These are phyloP conservation scores for Lentithecium fluviatile DNA, from an alignment of 495 filamentous ascomycete genomes.

Conservation along the genomic window DNA sequence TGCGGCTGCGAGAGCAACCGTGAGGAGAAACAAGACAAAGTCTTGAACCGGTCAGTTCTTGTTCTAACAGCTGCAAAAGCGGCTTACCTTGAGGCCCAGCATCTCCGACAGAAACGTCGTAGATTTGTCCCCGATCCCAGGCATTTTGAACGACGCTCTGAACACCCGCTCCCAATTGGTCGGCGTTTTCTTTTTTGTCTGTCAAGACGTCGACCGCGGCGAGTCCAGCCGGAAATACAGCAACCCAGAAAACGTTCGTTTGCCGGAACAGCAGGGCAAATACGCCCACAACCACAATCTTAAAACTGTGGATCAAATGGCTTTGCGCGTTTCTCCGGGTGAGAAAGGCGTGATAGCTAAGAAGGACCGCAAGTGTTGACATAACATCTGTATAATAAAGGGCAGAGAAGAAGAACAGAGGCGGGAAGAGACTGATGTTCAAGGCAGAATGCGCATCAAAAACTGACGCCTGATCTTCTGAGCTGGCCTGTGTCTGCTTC, in stretches of 20 bases:
- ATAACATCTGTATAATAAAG: constrained; percentile 91
- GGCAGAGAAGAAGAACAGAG: constrained; percentile 90
- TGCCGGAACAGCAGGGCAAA: constrained; percentile 74
- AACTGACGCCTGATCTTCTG: neutral
- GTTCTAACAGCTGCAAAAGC: neutral
- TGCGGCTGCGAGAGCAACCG: constrained; percentile 58
- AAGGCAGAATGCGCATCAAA: constrained; percentile 58
- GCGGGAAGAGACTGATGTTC: constrained; percentile 84
- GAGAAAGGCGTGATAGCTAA: constrained; percentile 40
- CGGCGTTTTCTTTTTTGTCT: neutral
- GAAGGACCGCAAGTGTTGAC: constrained; percentile 58
- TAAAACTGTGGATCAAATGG: neutral
- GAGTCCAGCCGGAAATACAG: constrained; percentile 77
- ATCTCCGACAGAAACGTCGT: constrained; percentile 56
- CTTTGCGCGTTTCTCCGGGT: neutral
- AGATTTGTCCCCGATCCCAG: constrained; percentile 47
- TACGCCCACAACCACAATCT: constrained; percentile 49
- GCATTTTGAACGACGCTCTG: constrained; percentile 8
- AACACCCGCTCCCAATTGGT: too few species aligned
- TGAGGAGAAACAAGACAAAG: constrained; percentile 58
- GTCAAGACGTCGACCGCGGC: constrained; percentile 51
- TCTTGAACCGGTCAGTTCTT: constrained; percentile 46
- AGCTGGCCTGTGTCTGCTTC: neutral
- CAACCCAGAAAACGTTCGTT: constrained; percentile 96
- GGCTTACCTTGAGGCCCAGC: constrained; percentile 22